Percentiles rank a stretch among this genome's conserved stretches.
Evolutionary conservation across 805 yeast species (phyloP).

Genomic region (Myxozyma neglecta): DNA sequence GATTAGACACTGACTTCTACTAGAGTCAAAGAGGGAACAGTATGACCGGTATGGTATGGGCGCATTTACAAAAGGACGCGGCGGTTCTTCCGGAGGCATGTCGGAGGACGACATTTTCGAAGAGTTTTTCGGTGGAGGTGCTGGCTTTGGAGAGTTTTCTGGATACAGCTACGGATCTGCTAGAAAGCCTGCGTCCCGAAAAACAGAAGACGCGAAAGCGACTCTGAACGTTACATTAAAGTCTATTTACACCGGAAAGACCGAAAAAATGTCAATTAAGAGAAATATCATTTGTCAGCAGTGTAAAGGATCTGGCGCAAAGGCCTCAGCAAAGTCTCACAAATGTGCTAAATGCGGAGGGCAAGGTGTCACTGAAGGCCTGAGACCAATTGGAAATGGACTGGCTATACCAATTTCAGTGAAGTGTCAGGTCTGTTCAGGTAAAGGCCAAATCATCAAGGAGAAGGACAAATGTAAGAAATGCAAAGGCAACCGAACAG

Average conservation of each 20-base stretch:
- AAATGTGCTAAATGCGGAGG: conserved; percentile 74
- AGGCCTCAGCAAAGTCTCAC: conserved; percentile 54
- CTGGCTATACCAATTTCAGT: conserved; percentile 62
- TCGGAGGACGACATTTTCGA: conserved; percentile 63
- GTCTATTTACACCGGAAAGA: conserved; percentile 78
- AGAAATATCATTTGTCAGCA: conserved; percentile 69
- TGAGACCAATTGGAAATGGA: conserved; percentile 72
- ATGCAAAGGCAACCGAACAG: conserved; percentile 65
- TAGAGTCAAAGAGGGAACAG: conserved; percentile 35
- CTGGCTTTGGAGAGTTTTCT: conserved; percentile 30
- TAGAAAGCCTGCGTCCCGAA: conserved; percentile 33
- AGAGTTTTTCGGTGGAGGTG: conserved; percentile 48
- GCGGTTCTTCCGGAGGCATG: conserved; percentile 44
- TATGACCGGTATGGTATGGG: conserved; percentile 43
- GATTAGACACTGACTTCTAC: background rate
- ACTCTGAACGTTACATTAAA: conserved; percentile 65
- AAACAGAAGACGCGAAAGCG: conserved; percentile 69
- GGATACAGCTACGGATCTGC: conserved; percentile 30
- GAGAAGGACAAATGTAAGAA: conserved; percentile 73
- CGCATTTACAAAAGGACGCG: conserved; percentile 39
- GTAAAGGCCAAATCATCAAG: conserved; percentile 60
- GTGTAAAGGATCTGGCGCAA: conserved; percentile 66
- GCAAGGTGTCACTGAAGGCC: conserved; percentile 58
- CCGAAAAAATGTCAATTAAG: conserved; percentile 67
- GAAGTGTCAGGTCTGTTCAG: conserved; percentile 68